Conservation (phyloP, 495 filamentous ascomycete species). For the Penicillium mononematosum region DNA sequence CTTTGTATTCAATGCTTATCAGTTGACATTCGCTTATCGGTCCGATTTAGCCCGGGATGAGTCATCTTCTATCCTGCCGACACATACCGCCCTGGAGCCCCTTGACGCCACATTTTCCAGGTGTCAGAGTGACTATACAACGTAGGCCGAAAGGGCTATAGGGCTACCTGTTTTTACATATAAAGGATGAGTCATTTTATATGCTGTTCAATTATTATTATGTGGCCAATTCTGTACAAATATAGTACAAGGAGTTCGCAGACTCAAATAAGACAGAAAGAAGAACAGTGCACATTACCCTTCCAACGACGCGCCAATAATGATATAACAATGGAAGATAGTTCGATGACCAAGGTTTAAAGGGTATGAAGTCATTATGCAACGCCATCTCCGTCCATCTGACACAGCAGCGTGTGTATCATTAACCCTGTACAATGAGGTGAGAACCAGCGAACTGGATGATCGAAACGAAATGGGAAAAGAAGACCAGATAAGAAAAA, state of each 20-base stretch:
- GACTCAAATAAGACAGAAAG: conserved; percentile 10
- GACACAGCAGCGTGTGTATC: conserved; percentile 14
- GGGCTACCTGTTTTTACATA: neutral
- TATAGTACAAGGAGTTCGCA: conserved; percentile 21
- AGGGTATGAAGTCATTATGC: neutral
- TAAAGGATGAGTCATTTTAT: neutral
- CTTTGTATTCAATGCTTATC: conserved; percentile 29
- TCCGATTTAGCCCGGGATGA: conserved; percentile 35
- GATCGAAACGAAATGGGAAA: conserved; percentile 6
- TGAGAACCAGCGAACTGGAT: neutral
- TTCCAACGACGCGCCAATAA: neutral
- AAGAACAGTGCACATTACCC: conserved; percentile 8
- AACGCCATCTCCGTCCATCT: neutral
- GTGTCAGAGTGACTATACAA: neutral
- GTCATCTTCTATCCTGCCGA: conserved; percentile 16
- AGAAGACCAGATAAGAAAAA: conserved; percentile 15
- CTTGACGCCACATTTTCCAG: neutral
- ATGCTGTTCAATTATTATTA: conserved; percentile 11
- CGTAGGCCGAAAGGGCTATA: neutral
- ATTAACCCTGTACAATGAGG: conserved; percentile 3
- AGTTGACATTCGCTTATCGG: conserved; percentile 34
- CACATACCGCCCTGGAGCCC: neutral
- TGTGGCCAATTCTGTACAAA: conserved; percentile 19
- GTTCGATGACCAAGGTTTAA: neutral
- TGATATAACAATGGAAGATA: conserved; percentile 3